phyloP scores from a whole-genome alignment of 306 rosid genomes.

The Vigna unguiculata region DNA sequence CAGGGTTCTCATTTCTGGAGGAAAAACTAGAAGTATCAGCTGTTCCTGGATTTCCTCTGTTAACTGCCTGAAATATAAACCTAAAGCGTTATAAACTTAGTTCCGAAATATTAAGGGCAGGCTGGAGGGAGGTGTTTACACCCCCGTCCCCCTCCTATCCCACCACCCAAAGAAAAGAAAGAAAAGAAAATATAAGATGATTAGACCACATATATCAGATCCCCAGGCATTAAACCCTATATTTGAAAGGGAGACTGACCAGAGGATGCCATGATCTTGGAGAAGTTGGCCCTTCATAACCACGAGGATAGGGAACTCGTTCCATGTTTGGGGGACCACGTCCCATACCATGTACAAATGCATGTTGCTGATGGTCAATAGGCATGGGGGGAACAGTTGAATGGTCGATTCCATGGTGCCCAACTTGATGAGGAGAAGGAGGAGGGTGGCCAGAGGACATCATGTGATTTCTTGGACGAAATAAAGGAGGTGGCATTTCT shows the following conservation, averaged over 20 bases:
- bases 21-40: slow-evolving; percentile 60
- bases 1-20: slow-evolving; percentile 60
- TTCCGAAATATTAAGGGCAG: slow-evolving; percentile 5
- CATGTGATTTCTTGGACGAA: slow-evolving; percentile 70
- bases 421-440: slow-evolving; percentile 69
- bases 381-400: slow-evolving; percentile 61
- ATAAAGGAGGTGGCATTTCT: slow-evolving; percentile 75
- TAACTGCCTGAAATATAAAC: slow-evolving; percentile 60
- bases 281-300: slow-evolving; percentile 73
- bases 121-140: background rate
- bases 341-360: slow-evolving; percentile 60
- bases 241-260: slow-evolving; percentile 49
- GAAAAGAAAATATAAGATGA: background rate
- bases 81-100: slow-evolving; percentile 8
- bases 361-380: slow-evolving; percentile 63
- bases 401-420: slow-evolving; percentile 70
- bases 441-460: slow-evolving; percentile 71
- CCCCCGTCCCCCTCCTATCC: background rate
- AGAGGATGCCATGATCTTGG: slow-evolving; percentile 78
- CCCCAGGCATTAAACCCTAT: slow-evolving; percentile 23
- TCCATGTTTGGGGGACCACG: slow-evolving; percentile 72
- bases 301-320: slow-evolving; percentile 68
- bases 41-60: slow-evolving; percentile 60
- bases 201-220: slow-evolving; percentile 10
- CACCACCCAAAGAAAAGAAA: background rate